phyloP scores from a whole-genome alignment of 805 yeast genomes.

The Pichia cephalocereana region DNA sequence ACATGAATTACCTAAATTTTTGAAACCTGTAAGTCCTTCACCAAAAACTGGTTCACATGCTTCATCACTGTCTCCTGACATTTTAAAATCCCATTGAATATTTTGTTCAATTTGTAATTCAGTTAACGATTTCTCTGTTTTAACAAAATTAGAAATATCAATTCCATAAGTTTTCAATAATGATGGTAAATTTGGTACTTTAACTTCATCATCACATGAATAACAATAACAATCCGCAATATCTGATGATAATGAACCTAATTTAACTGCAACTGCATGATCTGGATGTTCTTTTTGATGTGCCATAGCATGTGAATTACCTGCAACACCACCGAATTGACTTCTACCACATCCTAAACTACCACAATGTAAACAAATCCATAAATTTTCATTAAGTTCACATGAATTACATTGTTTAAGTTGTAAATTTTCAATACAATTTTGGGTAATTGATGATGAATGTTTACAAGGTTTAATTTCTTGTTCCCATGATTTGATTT shows the following conservation, averaged over 20 bases:
- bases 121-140: slow-evolving; percentile 80
- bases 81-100: slow-evolving; percentile 83
- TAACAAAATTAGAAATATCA: slow-evolving; percentile 42
- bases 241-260: slow-evolving; percentile 77
- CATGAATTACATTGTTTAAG: slow-evolving; percentile 45
- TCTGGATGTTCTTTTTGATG: slow-evolving; percentile 47
- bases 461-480: slow-evolving; percentile 78
- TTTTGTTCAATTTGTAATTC: slow-evolving; percentile 93
- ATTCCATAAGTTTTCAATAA: slow-evolving; percentile 57
- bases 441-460: slow-evolving; percentile 45
- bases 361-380: slow-evolving; percentile 93
- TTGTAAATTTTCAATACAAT: slow-evolving; percentile 19
- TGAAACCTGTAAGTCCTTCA: slow-evolving; percentile 69
- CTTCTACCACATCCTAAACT: slow-evolving; percentile 89
- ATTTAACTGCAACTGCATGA: slow-evolving; percentile 81
- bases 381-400: slow-evolving; percentile 64
- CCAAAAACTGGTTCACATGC: slow-evolving; percentile 63
- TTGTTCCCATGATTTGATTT: slow-evolving; percentile 86
- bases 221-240: slow-evolving; percentile 88
- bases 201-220: slow-evolving; percentile 79
- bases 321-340: slow-evolving; percentile 92
- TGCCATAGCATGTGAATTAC: slow-evolving; percentile 79
- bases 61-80: slow-evolving; percentile 65
- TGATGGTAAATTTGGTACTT: slow-evolving; percentile 48
- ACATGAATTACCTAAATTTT: slow-evolving; percentile 90